Percentiles rank a stretch among this genome's conserved stretches.
Conservation (phyloP, 2,329 filamentous ascomycete species). For the Ceratocystis alfenasii region DNA sequence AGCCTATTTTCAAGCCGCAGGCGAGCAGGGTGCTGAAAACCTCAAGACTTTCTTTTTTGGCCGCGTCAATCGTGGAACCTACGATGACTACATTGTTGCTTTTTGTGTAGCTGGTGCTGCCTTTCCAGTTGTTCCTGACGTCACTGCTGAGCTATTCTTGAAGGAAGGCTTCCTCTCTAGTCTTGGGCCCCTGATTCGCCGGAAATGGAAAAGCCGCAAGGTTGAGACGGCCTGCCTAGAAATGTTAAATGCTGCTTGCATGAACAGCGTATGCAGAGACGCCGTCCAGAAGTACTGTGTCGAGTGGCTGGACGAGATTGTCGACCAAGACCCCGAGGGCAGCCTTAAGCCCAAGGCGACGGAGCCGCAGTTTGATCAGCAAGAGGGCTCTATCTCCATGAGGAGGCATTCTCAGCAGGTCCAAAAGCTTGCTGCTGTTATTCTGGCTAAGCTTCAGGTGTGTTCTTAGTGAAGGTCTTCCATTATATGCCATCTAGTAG, state of each 20-base stretch:
- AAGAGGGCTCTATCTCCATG: constrained; percentile 48
- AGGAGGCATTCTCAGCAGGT: constrained; percentile 49
- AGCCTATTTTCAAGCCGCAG: constrained; percentile 68
- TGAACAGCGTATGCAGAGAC: constrained; percentile 69
- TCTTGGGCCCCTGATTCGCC: constrained; percentile 63
- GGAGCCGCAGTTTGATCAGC: constrained; percentile 47
- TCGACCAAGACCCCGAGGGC: constrained; percentile 56
- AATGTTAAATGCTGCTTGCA: constrained; percentile 82
- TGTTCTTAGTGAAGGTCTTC: constrained; percentile 24
- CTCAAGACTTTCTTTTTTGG: constrained; percentile 64
- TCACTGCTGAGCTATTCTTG: constrained; percentile 68
- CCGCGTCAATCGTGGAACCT: constrained; percentile 59
- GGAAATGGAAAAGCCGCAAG: constrained; percentile 71
- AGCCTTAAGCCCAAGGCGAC: constrained; percentile 30
- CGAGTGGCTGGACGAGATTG: constrained; percentile 75
- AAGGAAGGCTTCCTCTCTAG: constrained; percentile 74
- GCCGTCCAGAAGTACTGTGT: constrained; percentile 74
- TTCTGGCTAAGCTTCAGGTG: constrained; percentile 60
- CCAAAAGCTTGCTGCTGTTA: constrained; percentile 57
- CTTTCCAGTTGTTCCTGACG: constrained; percentile 71
- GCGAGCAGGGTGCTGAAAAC: constrained; percentile 55
- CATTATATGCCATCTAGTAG: constrained; percentile 24
- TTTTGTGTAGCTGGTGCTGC: constrained; percentile 85
- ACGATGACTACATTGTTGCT: constrained; percentile 79
- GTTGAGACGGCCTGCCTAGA: constrained; percentile 80